A percentile compares a stretch with the other conserved stretches of the same genome.
Evolutionary conservation across 1,139 yeast genomes (phyloP).

Genomic region (Taphrina pruni): DNA sequence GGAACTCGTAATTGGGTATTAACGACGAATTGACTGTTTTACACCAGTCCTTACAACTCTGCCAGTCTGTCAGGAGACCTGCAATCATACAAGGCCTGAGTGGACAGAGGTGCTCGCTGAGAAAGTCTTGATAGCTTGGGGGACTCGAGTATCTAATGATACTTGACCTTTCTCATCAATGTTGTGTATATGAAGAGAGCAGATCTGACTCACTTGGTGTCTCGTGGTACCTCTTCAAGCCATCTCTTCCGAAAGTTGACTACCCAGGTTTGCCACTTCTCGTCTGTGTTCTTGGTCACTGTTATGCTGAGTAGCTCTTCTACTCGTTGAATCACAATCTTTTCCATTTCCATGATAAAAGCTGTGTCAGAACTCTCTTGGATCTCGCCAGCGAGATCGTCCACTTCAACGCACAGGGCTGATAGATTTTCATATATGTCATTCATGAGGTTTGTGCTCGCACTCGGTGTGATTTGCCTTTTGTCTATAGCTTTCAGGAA

Average conservation of each 20-base stretch:
- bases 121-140: slow-evolving; percentile 26
- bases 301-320: slow-evolving; percentile 21
- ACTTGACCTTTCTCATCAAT: background rate
- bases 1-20: slow-evolving; percentile 24
- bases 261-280: slow-evolving; percentile 28
- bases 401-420: slow-evolving; percentile 23
- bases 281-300: slow-evolving; percentile 15
- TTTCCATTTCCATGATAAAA: slow-evolving; percentile 32
- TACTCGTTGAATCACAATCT: slow-evolving; percentile 24
- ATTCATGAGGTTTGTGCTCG: slow-evolving; percentile 11
- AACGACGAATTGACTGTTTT: background rate
- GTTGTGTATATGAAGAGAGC: background rate
- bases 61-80: slow-evolving; percentile 32
- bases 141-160: slow-evolving; percentile 9
- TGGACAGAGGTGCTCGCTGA: slow-evolving; percentile 28
- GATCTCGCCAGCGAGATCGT: slow-evolving; percentile 36
- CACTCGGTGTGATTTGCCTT: background rate
- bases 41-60: slow-evolving; percentile 23
- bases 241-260: slow-evolving; percentile 21
- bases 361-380: slow-evolving; percentile 33
- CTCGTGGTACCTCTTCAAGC: slow-evolving; percentile 17
- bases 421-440: slow-evolving; percentile 18
- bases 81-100: slow-evolving; percentile 33
- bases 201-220: slow-evolving; percentile 22
- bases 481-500: slow-evolving; percentile 31